Conservation (phyloP, 1,284 basidiomycete genomes). For the Ceratobasidium sp. region DNA sequence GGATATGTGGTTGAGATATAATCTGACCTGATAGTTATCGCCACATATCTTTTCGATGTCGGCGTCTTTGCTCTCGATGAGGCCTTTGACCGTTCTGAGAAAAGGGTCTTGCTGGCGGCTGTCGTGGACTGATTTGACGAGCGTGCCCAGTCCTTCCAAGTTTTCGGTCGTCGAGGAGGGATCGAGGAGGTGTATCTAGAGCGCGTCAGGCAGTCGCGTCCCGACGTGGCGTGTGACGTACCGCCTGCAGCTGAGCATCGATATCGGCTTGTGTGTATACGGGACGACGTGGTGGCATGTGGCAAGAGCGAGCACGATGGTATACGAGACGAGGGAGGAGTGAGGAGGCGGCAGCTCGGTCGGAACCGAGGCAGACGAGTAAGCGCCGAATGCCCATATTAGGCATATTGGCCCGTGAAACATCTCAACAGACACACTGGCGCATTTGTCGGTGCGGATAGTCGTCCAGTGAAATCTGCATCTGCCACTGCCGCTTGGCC, state of each 20-base stretch:
- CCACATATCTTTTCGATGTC: conserved; percentile 97
- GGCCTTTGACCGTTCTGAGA: conserved; percentile 81
- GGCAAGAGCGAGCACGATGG: background rate
- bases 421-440: background rate
- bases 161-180: conserved; percentile 87
- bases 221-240: background rate
- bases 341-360: conserved; percentile 11
- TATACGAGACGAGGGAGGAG: background rate
- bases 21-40: conserved; percentile 82
- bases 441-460: background rate
- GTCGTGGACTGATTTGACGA: conserved; percentile 91
- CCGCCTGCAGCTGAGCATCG: conserved; percentile 44
- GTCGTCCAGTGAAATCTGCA: too few species aligned
- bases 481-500: too few species aligned
- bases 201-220: conserved; percentile 57
- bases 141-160: conserved; percentile 88
- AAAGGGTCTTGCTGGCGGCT: conserved; percentile 91
- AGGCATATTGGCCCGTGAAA: background rate
- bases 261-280: conserved; percentile 44
- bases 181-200: conserved; percentile 86
- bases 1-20: conserved; percentile 1
- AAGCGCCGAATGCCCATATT: conserved; percentile 15
- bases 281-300: conserved; percentile 43
- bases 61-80: conserved; percentile 91
- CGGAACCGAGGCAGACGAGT: conserved; percentile 22